Evolutionary conservation across 257 asterid genomes (phyloP), one percentile per base, ranked within the genome.

Genomic region (Galeopsis tetrahit): DNA sequence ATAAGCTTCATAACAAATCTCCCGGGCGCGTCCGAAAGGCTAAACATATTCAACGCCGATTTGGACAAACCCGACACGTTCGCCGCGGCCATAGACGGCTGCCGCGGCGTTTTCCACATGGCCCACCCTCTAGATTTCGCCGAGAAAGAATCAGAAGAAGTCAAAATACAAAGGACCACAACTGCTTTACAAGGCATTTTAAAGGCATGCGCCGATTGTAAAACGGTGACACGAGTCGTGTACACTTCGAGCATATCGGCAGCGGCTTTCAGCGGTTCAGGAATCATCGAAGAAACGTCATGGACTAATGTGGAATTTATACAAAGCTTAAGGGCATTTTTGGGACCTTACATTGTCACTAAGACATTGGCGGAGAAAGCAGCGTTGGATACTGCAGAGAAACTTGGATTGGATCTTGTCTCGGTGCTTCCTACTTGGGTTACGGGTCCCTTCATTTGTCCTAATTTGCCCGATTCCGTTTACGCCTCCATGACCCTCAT

Each of bases 101-200:
- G 96, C 82, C 2, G 32, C 67, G 92, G 96, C 1, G 87, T 89
- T 5, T 91, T 89, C 77, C 97, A 91, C 80, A 78, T 71, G 69
- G 96, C 95, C 21, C 97, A 91, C 60, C 96, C 97, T 0, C 55
- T 89, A 1, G 90, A 88, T 56, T 78, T 83, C 31, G 82, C 61
- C 6, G 85, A 74, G 69, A 80, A 72, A 21, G 95, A 87, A 63
- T 10, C 79, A 0, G 92, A 85, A 57, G 87, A 89, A 17, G 79
- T 75, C 11, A 79, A 74, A 68, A 10, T 70, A 68, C 70, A 63
- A 5, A 75, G 71, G 11, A 53, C 79, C 3, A 79, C 79, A 3
- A 34, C 60, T 10, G 93, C 83, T 2, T 5, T 85, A 1, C 40
- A 64, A 9, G 86, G 82, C 55, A 78, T 91, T 32, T 70, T 89